Base-by-base conservation (phyloP, 495 filamentous ascomycete species). In the Bacidia rubella region DNA sequence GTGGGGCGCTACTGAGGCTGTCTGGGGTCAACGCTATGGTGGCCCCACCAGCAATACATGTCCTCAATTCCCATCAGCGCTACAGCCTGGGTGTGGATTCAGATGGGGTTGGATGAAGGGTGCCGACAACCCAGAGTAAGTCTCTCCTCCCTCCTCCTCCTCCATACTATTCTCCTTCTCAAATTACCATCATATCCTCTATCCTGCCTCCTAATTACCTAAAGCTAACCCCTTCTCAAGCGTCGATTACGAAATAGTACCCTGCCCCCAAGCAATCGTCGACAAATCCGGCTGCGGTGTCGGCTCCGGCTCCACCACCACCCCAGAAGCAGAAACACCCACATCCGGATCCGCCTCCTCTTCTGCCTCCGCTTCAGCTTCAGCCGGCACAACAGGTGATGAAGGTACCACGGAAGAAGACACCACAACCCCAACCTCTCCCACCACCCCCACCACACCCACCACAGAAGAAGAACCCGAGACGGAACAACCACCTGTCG, bases 21-120 rank as follows among this genome's bases (percentile, higher is more conserved):
- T 70, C 50, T 82, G 80, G 80, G 81, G 81, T 35, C 67, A 72
- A 44, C 70, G 74, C 43, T 83, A 83, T 66, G 81, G 80, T 46
- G 80, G 81, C 47, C 68, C 82, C 57, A 57, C 62, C 3, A 70
- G 67, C 20, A 66, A 63, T 39, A 70, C 71, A 12, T 83, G 81
- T 67, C 66, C 72, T 55, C 38, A 58, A 25, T 79, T 83, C 66
- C 78, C 79, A 3, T 64, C 53, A 22, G 68, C 66, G 23, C 70
- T 85, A 46, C 76, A 79, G 66, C 66, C 65, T 2, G 80, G 81
- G 12, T 83, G 80, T 68, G 68, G 77, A 63, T 85, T 77, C 73
- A 76, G 80, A 51, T 85, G 79, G 64, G 79, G 80, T 66, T 85
- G 78, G 77, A 82, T 83, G 63, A 49, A 63, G 54, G 70, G 71